Evolutionary conservation across 2,329 filamentous ascomycete species (phyloP).

Genomic region (Emergomyces orientalis): DNA sequence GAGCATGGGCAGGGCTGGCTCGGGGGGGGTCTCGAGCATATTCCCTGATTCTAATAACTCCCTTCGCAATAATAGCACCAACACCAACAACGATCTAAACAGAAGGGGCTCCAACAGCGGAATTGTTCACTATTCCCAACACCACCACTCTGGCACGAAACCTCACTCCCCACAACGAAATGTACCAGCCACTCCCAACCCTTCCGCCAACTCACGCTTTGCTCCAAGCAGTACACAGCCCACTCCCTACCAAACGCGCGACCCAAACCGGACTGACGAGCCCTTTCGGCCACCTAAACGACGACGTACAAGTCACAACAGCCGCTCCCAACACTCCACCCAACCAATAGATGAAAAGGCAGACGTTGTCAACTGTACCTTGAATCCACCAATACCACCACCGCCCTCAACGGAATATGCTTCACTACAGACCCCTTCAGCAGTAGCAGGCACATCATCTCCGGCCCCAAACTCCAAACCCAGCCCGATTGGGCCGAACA

Average conservation of each 20-base stretch:
- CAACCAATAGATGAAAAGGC: constrained; percentile 8
- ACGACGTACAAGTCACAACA: constrained; percentile 9
- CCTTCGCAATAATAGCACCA: background rate
- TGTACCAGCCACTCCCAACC: background rate
- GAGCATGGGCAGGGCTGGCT: constrained; percentile 29
- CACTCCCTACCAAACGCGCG: constrained; percentile 11
- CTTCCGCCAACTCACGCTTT: background rate
- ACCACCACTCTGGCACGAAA: background rate
- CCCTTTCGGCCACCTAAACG: constrained; percentile 13
- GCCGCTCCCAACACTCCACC: background rate
- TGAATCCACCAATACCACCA: background rate
- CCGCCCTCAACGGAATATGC: background rate
- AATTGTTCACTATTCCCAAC: background rate
- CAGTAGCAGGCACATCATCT: constrained; percentile 2
- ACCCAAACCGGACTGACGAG: constrained; percentile 11
- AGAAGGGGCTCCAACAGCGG: background rate
- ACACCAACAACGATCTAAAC: background rate
- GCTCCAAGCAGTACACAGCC: background rate
- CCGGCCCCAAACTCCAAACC: background rate
- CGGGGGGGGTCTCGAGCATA: constrained; percentile 1
- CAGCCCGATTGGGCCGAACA: background rate
- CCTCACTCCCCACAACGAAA: background rate
- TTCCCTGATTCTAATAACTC: constrained; percentile 6
- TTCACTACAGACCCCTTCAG: constrained; percentile 4
- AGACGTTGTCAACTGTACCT: background rate